Base-by-base conservation (phyloP, 495 filamentous ascomycete species). In the Chaetomium cochliodes region DNA sequence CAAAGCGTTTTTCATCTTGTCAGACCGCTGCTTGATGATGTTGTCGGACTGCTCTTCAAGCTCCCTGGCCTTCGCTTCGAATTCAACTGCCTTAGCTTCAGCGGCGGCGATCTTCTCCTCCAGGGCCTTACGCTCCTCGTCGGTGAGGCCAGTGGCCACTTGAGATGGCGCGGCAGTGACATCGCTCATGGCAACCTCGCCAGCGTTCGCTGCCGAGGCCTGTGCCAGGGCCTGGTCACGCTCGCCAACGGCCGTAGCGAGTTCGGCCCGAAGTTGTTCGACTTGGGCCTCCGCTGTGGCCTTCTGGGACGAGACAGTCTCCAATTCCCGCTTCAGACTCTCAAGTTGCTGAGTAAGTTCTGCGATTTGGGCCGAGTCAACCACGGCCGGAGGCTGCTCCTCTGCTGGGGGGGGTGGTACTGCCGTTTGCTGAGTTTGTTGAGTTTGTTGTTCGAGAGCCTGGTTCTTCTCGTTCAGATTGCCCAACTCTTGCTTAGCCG, bases 311-410 rank as follows among this genome's bases (percentile, higher is more conserved):
- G 64, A 69, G 41, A 85, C 69, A 49, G 71, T 69, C 6, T 80
- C 76, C 28, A 84, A 70, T 65, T 84, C 78, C 49, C 71, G 67
- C 3, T 68, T 62, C 30, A 71, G 13, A 18, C 16, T 65, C 55
- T 70, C 67, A 4, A 98, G 74, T 73, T 97, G 41, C 77, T 97
- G 53, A 88, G 90, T 83, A 88, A 98, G 76, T 80, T 82, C 80
- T 85, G 69, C 58, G 25, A 76, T 60, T 39, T 74, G 62, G 49
- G 69, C 68, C 0, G 70, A 60, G 6, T 59, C 47, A 23, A 39
- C 46, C 12, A 58, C 57, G 0, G 69, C 57, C 16, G 66, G 53
- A 41, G 68, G 2, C 16, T 23, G 22, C 9, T 59, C 49, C 16
- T 65, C 12, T 13, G 63, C 67, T 20, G 70, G 41, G 2, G 66